Evolutionary conservation across 768 basidiomycete genomes (phyloP).

Genomic region (Chiua virens): DNA sequence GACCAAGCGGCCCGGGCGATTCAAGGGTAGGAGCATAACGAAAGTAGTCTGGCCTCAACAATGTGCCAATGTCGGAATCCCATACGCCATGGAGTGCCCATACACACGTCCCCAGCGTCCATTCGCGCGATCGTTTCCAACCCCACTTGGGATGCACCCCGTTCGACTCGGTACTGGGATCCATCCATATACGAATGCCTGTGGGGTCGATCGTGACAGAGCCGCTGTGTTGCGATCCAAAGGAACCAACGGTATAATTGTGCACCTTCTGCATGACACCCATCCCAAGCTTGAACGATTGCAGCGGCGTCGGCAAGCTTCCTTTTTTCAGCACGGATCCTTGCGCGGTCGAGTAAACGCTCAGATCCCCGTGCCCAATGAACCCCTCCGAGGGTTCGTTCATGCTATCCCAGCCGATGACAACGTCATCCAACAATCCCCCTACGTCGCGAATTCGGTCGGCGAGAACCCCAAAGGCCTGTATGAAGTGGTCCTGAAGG

Average conservation of each 20-base stretch:
- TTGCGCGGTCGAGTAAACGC: slow-evolving; percentile 59
- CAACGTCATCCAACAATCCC: slow-evolving; percentile 76
- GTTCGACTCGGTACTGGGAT: slow-evolving; percentile 47
- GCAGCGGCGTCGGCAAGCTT: slow-evolving; percentile 79
- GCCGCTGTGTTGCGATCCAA: slow-evolving; percentile 77
- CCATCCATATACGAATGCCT: slow-evolving; percentile 76
- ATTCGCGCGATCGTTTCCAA: slow-evolving; percentile 71
- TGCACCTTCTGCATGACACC: slow-evolving; percentile 82
- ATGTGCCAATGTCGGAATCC: slow-evolving; percentile 68
- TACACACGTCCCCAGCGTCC: slow-evolving; percentile 77
- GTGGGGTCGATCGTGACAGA: slow-evolving; percentile 82
- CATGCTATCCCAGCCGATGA: slow-evolving; percentile 96
- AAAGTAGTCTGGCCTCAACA: slow-evolving; percentile 81
- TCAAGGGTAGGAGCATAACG: slow-evolving; percentile 36
- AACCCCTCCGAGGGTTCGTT: slow-evolving; percentile 92
- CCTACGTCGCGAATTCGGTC: slow-evolving; percentile 75
- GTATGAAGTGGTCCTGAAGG: slow-evolving; percentile 73
- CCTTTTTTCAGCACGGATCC: slow-evolving; percentile 84
- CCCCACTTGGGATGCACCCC: slow-evolving; percentile 74
- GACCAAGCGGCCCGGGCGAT: background rate
- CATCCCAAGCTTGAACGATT: slow-evolving; percentile 86
- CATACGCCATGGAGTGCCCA: slow-evolving; percentile 93
- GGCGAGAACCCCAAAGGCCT: slow-evolving; percentile 73
- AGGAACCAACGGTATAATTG: slow-evolving; percentile 72
- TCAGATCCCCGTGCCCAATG: slow-evolving; percentile 67